A percentile compares a stretch with the other conserved stretches of the same genome.
These are phyloP conservation scores for Neurospora sp. DNA, from an alignment of 495 filamentous ascomycete species.

Conservation along the genomic window DNA sequence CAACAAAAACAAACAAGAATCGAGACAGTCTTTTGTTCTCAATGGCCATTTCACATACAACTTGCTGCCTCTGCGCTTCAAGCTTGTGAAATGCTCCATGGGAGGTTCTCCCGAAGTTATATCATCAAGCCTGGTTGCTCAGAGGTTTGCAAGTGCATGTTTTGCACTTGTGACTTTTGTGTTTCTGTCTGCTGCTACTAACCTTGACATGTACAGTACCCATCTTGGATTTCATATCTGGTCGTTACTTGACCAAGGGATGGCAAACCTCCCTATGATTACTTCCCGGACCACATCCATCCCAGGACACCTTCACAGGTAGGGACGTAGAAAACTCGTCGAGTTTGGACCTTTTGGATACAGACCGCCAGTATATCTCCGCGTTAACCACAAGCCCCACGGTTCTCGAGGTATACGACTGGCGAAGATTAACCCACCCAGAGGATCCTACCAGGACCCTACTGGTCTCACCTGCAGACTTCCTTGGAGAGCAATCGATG, in stretches of 20 bases:
- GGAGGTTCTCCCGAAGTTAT: slow-evolving; percentile 50
- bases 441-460: slow-evolving; percentile 24
- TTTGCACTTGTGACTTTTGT: background rate
- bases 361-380: slow-evolving; percentile 61
- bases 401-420: slow-evolving; percentile 72
- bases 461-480: slow-evolving; percentile 61
- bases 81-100: slow-evolving; percentile 52
- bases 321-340: background rate
- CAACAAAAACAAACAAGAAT: slow-evolving; percentile 9
- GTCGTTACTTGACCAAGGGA: background rate
- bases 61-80: slow-evolving; percentile 25
- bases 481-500: slow-evolving; percentile 43
- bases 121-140: slow-evolving; percentile 11
- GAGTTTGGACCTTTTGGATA: background rate
- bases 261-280: background rate
- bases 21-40: slow-evolving; percentile 27
- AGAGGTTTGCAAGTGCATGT: slow-evolving; percentile 6
- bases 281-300: slow-evolving; percentile 1
- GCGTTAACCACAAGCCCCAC: slow-evolving; percentile 49
- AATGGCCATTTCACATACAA: slow-evolving; percentile 50
- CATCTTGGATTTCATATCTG: background rate
- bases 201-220: slow-evolving; percentile 5
- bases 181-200: slow-evolving; percentile 1
- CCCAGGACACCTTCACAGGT: background rate
- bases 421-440: slow-evolving; percentile 52